A percentile compares a stretch with the other conserved stretches of the same genome.
These are phyloP conservation scores for Trametes hirsuta DNA, from an alignment of 1,284 basidiomycete genomes.

Conservation along the genomic window DNA sequence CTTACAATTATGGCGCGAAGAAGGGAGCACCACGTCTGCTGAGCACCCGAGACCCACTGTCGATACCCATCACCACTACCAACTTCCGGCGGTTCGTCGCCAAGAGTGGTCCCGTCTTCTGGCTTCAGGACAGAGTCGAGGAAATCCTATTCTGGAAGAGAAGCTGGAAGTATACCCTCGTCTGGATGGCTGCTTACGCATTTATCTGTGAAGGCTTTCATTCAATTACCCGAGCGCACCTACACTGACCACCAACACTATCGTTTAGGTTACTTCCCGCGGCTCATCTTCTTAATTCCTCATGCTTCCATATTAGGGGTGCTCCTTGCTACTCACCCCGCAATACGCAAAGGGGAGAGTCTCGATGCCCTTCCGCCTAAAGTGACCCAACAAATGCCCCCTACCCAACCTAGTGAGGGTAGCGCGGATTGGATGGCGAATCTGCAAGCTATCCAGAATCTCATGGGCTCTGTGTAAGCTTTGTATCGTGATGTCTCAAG, in stretches of 20 bases:
- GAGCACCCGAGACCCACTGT: constrained; percentile 63
- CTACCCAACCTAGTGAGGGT: constrained; percentile 51
- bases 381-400: constrained; percentile 38
- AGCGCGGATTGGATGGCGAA: constrained; percentile 77
- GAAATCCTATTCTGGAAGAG: constrained; percentile 75
- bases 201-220: constrained; percentile 62
- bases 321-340: constrained; percentile 61
- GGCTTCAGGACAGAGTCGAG: constrained; percentile 77
- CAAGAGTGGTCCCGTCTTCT: constrained; percentile 70
- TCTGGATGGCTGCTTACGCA: constrained; percentile 69
- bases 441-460: constrained; percentile 78
- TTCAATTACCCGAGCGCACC: not conserved
- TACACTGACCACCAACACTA: not conserved
- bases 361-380: constrained; percentile 15
- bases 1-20: constrained; percentile 18
- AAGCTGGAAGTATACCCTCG: constrained; percentile 64
- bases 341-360: constrained; percentile 23
- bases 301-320: constrained; percentile 56
- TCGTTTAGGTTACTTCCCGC: constrained; percentile 65
- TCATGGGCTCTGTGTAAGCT: constrained; percentile 74
- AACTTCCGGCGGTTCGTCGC: constrained; percentile 77
- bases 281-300: constrained; percentile 65
- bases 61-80: constrained; percentile 68
- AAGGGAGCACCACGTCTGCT: constrained; percentile 41
- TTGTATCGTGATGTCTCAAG: not conserved